Evolutionary conservation across 2,329 filamentous ascomycete genomes (phyloP).

Genomic region (Neoascochyta sp.): DNA sequence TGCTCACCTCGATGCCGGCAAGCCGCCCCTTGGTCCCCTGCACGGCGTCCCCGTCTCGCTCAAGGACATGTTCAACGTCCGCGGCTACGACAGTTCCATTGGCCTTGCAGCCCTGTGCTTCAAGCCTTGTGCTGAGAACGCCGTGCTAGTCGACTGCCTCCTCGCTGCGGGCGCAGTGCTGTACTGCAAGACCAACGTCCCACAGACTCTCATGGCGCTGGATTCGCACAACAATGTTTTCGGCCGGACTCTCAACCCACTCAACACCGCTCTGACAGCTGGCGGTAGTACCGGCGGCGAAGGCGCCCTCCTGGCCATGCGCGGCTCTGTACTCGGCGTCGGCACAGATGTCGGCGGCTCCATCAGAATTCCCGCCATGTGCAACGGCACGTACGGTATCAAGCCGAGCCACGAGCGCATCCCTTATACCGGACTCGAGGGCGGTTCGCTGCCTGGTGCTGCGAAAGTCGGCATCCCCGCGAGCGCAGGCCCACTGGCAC

Average conservation of each 20-base stretch:
- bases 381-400: constrained; percentile 49
- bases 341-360: constrained; percentile 56
- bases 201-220: constrained; percentile 52
- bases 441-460: constrained; percentile 46
- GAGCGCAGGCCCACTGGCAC: constrained; percentile 47
- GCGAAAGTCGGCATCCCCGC: constrained; percentile 45
- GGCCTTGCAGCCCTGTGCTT: constrained; percentile 45
- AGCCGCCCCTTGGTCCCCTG: constrained; percentile 43
- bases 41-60: constrained; percentile 49
- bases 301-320: constrained; percentile 49
- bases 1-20: constrained; percentile 38
- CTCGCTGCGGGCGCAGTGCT: constrained; percentile 48
- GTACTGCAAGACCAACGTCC: constrained; percentile 54
- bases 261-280: constrained; percentile 47
- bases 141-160: constrained; percentile 44
- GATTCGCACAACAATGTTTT: constrained; percentile 53
- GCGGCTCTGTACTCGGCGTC: constrained; percentile 49
- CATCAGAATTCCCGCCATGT: constrained; percentile 51
- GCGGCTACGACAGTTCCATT: constrained; percentile 43
- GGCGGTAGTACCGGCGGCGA: constrained; percentile 54
- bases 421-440: constrained; percentile 52
- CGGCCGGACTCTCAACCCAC: constrained; percentile 47
- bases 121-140: constrained; percentile 39
- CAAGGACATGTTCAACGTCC: constrained; percentile 51
- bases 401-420: constrained; percentile 48